Percentiles rank a stretch among this genome's conserved stretches.
Conservation (phyloP, 164 flowering plant genomes). For the Nelumbo lutea region DNA sequence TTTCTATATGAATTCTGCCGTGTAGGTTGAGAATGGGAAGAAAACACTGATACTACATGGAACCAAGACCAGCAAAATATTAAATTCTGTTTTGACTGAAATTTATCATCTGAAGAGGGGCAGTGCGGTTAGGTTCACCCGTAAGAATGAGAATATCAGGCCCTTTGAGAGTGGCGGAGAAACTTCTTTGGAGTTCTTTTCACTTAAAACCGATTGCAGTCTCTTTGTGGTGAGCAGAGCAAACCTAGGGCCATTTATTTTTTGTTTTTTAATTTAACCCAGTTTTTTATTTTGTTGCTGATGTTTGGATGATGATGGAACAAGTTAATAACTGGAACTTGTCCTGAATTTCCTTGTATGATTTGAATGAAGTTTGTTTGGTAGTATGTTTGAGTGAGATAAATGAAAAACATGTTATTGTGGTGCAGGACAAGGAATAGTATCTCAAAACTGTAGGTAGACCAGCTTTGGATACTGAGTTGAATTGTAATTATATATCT, state of each 20-base stretch:
- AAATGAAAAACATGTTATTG: too few relatives aligned
- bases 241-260: not conserved
- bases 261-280: not conserved
- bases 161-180: constrained; percentile 95
- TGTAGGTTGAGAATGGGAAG: constrained; percentile 78
- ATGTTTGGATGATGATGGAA: not conserved
- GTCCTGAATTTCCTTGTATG: too few relatives aligned
- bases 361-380: too few relatives aligned
- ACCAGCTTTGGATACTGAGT: too few relatives aligned
- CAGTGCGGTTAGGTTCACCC: constrained; percentile 48
- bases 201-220: constrained; percentile 89
- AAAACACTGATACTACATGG: constrained; percentile 89
- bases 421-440: too few relatives aligned
- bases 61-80: constrained; percentile 63
- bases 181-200: constrained; percentile 80
- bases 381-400: too few relatives aligned
- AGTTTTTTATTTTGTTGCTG: not conserved
- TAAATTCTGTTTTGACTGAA: constrained; percentile 65
- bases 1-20: too few relatives aligned
- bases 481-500: too few relatives aligned
- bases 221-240: constrained; percentile 58
- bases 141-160: constrained; percentile 70
- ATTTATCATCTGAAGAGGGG: constrained; percentile 64
- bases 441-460: too few relatives aligned
- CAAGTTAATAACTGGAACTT: too few relatives aligned